A percentile compares a stretch with the other conserved stretches of the same genome.
These are phyloP conservation scores for Colletotrichum sp. DNA, from an alignment of 2,329 filamentous ascomycete genomes.

Conservation along the genomic window DNA sequence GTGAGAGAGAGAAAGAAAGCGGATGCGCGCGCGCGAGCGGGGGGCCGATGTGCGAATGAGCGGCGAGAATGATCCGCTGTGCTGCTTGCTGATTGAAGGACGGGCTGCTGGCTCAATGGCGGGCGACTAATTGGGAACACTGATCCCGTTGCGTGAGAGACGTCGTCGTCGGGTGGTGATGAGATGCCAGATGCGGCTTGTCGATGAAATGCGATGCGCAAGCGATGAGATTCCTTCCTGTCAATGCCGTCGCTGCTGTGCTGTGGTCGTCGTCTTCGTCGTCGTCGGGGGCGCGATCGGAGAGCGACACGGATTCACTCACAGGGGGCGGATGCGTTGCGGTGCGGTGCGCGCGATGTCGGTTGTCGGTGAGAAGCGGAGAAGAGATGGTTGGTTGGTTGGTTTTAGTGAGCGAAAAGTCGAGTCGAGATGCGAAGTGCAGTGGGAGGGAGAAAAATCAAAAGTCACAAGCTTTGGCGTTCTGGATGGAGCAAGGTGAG, in stretches of 20 bases:
- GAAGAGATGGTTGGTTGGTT: not conserved
- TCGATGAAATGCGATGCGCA: not conserved
- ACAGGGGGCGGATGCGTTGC: not conserved
- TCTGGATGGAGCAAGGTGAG: not conserved
- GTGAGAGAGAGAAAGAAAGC: not conserved
- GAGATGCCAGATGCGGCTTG: not conserved
- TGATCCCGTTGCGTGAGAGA: not conserved
- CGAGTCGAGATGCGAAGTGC: not conserved
- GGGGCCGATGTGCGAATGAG: not conserved
- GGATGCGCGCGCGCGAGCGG: not conserved
- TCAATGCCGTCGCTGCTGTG: not conserved
- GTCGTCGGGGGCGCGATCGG: not conserved
- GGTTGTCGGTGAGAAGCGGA: not conserved
- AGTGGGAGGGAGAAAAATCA: not conserved
- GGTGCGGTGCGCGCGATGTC: not conserved
- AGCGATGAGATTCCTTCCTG: not conserved
- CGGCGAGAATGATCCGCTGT: not conserved
- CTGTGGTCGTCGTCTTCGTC: not conserved
- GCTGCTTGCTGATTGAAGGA: not conserved
- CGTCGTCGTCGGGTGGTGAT: not conserved
- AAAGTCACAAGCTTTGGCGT: slow-evolving; percentile 5
- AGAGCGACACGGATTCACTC: not conserved
- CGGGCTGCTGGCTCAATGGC: not conserved
- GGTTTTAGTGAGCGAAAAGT: slow-evolving; percentile 2
- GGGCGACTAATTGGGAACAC: not conserved